Evolutionary conservation across 345 rosid species (phyloP).

Genomic region (Limnanthes douglasii): DNA sequence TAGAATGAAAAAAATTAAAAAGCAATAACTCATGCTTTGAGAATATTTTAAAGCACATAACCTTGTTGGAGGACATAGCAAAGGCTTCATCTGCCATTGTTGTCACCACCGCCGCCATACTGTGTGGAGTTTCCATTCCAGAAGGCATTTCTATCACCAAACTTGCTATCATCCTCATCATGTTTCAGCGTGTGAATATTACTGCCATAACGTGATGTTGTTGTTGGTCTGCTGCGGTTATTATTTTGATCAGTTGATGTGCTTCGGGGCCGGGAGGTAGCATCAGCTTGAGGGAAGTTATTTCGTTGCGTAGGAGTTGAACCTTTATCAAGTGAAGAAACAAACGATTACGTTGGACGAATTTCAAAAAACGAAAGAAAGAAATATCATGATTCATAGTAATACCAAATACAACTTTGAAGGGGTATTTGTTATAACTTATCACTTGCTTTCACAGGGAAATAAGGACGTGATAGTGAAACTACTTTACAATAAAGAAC

Average conservation of each 20-base stretch:
- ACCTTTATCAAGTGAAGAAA: slow-evolving; percentile 18
- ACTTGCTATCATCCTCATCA: slow-evolving; percentile 49
- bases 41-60: background rate
- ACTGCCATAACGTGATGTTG: slow-evolving; percentile 39
- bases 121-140: slow-evolving; percentile 94
- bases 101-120: slow-evolving; percentile 48
- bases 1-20: too few relatives aligned
- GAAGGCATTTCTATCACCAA: slow-evolving; percentile 47
- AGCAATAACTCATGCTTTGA: background rate
- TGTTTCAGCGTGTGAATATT: slow-evolving; percentile 69
- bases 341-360: too few relatives aligned
- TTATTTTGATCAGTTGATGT: slow-evolving; percentile 20
- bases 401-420: too few relatives aligned
- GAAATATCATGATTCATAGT: too few relatives aligned
- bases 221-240: slow-evolving; percentile 21
- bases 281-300: slow-evolving; percentile 16
- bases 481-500: background rate
- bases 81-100: slow-evolving; percentile 17
- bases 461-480: background rate
- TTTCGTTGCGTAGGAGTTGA: slow-evolving; percentile 26
- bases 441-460: too few relatives aligned
- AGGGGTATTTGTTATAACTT: too few relatives aligned
- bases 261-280: slow-evolving; percentile 11
- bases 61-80: background rate
- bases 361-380: background rate